phyloP scores from a whole-genome alignment of 2,329 filamentous ascomycete species.

The Phaeophleospora eucalypticola region DNA sequence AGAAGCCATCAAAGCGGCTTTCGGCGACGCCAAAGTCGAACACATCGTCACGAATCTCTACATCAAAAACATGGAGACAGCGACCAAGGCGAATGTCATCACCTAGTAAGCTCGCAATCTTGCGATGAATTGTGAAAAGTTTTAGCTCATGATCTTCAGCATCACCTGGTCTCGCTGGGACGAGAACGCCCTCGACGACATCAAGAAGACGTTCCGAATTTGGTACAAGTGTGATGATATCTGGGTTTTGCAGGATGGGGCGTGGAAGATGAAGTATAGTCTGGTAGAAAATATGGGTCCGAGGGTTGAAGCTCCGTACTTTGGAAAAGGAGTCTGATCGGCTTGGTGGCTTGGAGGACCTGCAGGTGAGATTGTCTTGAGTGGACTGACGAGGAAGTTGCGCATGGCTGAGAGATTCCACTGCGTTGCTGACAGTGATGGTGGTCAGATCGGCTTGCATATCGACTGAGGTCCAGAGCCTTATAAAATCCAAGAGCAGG shows the following conservation, averaged over 20 bases:
- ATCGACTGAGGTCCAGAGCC: too few species aligned
- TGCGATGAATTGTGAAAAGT: not conserved
- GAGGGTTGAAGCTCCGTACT: constrained; percentile 13
- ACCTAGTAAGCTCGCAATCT: constrained; percentile 8
- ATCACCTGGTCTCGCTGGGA: constrained; percentile 16
- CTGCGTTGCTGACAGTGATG: too few species aligned
- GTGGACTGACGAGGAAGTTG: too few species aligned
- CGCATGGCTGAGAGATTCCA: too few species aligned
- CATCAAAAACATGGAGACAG: constrained; percentile 8
- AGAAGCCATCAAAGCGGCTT: constrained; percentile 3
- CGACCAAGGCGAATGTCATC: constrained; percentile 13
- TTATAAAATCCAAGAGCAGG: too few species aligned
- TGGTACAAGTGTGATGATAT: constrained; percentile 19
- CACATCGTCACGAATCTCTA: constrained; percentile 15
- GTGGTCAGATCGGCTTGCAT: too few species aligned
- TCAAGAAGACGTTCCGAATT: constrained; percentile 14
- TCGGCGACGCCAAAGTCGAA: constrained; percentile 9
- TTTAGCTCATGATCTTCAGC: not conserved
- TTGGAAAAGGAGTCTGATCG: too few species aligned
- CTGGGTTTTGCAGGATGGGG: constrained; percentile 14
- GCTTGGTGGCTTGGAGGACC: too few species aligned
- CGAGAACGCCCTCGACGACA: constrained; percentile 10
- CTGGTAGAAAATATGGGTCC: constrained; percentile 15
- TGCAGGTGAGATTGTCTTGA: too few species aligned
- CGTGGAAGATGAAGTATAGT: constrained; percentile 18